A percentile compares a stretch with the other conserved stretches of the same genome.
Conservation (phyloP, 108 stramenopile genomes). For the Pelagomonas calceolata region DNA sequence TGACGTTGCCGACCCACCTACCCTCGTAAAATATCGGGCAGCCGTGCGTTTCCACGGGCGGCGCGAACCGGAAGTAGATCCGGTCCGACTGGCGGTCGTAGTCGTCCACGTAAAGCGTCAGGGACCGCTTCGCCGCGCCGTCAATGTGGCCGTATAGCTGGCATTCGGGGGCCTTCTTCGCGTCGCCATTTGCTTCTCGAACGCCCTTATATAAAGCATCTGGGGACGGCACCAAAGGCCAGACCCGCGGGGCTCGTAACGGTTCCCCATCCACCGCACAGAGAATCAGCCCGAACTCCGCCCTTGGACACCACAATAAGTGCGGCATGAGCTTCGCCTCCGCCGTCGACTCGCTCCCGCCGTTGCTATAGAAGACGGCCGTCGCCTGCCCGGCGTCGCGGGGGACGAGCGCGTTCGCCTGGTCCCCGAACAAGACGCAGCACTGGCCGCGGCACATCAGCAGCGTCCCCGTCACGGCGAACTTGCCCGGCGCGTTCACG, state of each 20-base stretch:
- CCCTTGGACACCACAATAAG: not conserved
- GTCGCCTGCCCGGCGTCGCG: too few relatives aligned
- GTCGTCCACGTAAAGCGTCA: not conserved
- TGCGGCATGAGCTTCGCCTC: too few relatives aligned
- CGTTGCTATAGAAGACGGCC: too few relatives aligned
- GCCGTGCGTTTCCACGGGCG: not conserved
- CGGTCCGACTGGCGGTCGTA: not conserved
- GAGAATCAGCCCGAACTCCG: not conserved
- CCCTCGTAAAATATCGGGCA: not conserved
- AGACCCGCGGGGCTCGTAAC: not conserved
- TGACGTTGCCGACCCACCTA: not conserved
- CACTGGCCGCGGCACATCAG: not conserved
- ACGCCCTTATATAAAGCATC: not conserved
- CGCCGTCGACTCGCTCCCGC: too few relatives aligned
- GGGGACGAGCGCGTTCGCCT: not conserved
- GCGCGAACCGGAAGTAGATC: not conserved
- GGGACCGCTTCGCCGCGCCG: not conserved
- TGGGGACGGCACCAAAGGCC: not conserved
- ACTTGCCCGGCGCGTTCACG: not conserved
- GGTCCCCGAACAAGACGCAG: not conserved
- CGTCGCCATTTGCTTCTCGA: not conserved
- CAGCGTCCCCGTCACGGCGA: not conserved
- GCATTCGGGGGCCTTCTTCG: not conserved
- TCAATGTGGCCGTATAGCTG: not conserved
- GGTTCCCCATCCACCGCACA: not conserved